Conservation (phyloP, 2,329 filamentous ascomycete genomes). For the Coleophoma crateriformis region DNA sequence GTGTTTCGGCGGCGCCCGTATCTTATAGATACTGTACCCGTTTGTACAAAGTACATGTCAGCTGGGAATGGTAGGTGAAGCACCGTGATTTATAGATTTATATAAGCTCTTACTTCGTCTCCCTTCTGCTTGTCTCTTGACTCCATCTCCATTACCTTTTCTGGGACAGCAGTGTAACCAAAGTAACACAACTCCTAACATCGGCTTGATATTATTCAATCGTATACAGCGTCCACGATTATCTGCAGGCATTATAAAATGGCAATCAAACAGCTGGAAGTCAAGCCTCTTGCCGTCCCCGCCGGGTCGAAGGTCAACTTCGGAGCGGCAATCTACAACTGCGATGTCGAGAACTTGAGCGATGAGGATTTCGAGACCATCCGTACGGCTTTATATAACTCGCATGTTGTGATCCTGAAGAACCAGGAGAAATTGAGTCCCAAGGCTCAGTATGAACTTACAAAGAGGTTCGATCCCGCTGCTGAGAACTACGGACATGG, state of each 20-base stretch:
- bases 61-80: too few relatives aligned
- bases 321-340: slow-evolving; percentile 52
- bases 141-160: too few relatives aligned
- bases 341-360: slow-evolving; percentile 56
- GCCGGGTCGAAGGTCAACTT: slow-evolving; percentile 43
- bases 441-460: slow-evolving; percentile 68
- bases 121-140: too few relatives aligned
- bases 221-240: too few relatives aligned
- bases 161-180: too few relatives aligned
- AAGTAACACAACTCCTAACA: too few relatives aligned
- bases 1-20: too few relatives aligned
- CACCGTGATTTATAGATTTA: too few relatives aligned
- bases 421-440: slow-evolving; percentile 58
- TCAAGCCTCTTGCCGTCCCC: slow-evolving; percentile 16
- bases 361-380: slow-evolving; percentile 62
- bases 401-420: slow-evolving; percentile 69
- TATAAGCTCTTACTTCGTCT: too few relatives aligned
- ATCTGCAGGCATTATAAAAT: slow-evolving; percentile 9
- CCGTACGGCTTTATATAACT: slow-evolving; percentile 57
- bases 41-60: too few relatives aligned
- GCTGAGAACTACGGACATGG: slow-evolving; percentile 67
- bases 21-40: too few relatives aligned
- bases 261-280: slow-evolving; percentile 23
- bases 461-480: slow-evolving; percentile 65
- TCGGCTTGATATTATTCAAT: too few relatives aligned